These are phyloP conservation scores for Magnusiomyces tetraspermus DNA, from an alignment of 1,139 yeast genomes.

Conservation along the genomic window DNA sequence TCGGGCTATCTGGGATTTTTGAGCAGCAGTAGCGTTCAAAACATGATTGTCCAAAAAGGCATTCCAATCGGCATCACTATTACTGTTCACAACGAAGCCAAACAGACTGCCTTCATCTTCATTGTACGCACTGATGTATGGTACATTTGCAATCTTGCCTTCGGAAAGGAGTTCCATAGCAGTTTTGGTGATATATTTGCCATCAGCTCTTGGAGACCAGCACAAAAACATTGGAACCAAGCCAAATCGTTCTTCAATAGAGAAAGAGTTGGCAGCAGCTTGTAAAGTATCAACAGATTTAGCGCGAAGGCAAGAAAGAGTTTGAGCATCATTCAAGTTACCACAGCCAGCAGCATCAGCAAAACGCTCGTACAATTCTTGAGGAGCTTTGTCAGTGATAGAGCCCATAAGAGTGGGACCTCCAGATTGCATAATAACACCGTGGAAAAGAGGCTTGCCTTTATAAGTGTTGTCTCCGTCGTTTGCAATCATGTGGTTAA, in stretches of 20 bases:
- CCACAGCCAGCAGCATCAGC: conserved; percentile 16
- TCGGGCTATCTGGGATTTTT: not conserved
- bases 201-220: conserved; percentile 20
- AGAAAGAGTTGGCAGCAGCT: conserved; percentile 14
- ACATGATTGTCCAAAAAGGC: not conserved
- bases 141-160: conserved; percentile 18
- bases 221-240: conserved; percentile 9
- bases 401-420: conserved; percentile 14
- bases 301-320: conserved; percentile 18
- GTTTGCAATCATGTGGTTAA: conserved; percentile 20
- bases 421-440: conserved; percentile 26
- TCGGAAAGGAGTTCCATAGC: conserved; percentile 10
- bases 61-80: conserved; percentile 10
- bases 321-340: conserved; percentile 9
- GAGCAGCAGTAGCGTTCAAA: not conserved
- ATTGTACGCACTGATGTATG: conserved; percentile 19
- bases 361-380: conserved; percentile 16
- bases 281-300: conserved; percentile 13
- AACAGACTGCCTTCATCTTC: conserved; percentile 22
- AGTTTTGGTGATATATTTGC: conserved; percentile 13
- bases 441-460: conserved; percentile 19
- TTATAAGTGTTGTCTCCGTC: conserved; percentile 15
- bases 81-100: conserved; percentile 10
- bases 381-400: conserved; percentile 12
- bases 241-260: conserved; percentile 7